A percentile compares a stretch with the other conserved stretches of the same genome.
Evolutionary conservation across 495 filamentous ascomycete genomes (phyloP).

Genomic region (Neurospora intermedia): DNA sequence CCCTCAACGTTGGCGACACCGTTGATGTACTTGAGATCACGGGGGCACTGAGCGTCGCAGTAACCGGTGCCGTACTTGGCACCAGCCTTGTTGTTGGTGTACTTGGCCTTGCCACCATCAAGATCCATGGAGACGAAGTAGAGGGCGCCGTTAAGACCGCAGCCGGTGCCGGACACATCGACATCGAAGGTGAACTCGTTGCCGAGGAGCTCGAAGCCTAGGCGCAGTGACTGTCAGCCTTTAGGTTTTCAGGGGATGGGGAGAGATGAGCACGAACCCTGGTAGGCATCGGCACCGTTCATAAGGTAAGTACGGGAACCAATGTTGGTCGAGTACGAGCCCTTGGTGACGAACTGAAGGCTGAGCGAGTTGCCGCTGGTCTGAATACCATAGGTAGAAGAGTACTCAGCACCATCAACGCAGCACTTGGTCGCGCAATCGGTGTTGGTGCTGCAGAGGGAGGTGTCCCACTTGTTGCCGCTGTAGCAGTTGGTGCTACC

Average conservation of each 20-base stretch:
- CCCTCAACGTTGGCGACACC: slow-evolving; percentile 49
- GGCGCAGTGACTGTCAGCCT: not conserved
- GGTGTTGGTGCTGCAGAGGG: slow-evolving; percentile 25
- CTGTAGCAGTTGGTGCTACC: slow-evolving; percentile 39
- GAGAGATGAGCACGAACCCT: slow-evolving; percentile 21
- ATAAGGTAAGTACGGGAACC: slow-evolving; percentile 48
- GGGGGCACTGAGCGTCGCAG: slow-evolving; percentile 49
- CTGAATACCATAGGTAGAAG: slow-evolving; percentile 36
- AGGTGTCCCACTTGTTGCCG: slow-evolving; percentile 37
- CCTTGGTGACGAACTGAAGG: slow-evolving; percentile 47
- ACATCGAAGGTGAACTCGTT: slow-evolving; percentile 54
- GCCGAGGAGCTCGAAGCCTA: slow-evolving; percentile 40
- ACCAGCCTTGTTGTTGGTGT: slow-evolving; percentile 45
- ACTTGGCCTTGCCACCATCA: slow-evolving; percentile 43
- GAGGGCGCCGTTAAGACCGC: slow-evolving; percentile 49
- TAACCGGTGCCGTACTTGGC: slow-evolving; percentile 49
- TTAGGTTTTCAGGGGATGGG: not conserved
- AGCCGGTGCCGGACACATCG: slow-evolving; percentile 41
- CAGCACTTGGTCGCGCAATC: slow-evolving; percentile 37
- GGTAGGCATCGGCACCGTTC: slow-evolving; percentile 40
- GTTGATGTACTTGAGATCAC: slow-evolving; percentile 42
- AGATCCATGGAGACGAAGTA: slow-evolving; percentile 50
- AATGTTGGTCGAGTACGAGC: slow-evolving; percentile 36
- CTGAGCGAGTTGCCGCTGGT: slow-evolving; percentile 37
- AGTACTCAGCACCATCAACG: slow-evolving; percentile 39